phyloP scores from a whole-genome alignment of 2,329 filamentous ascomycete genomes.

The Pseudogymnoascus sp. region DNA sequence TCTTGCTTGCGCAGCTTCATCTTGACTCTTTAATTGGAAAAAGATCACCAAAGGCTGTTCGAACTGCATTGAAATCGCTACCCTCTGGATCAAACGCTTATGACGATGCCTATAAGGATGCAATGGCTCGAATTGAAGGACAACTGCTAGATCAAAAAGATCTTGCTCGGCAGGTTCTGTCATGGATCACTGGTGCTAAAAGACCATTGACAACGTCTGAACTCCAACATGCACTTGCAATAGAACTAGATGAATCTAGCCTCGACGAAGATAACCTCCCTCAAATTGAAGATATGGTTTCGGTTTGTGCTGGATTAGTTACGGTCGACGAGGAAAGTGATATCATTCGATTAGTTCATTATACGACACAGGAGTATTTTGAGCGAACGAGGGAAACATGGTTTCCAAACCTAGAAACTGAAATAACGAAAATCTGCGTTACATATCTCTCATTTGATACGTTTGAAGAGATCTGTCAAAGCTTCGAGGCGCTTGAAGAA shows the following conservation, averaged over 20 bases:
- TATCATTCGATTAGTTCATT: conserved; percentile 21
- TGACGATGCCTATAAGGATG: conserved; percentile 20
- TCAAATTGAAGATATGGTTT: conserved; percentile 13
- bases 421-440: conserved; percentile 18
- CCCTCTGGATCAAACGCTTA: conserved; percentile 20
- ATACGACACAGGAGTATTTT: conserved; percentile 36
- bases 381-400: conserved; percentile 18
- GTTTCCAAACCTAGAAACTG: conserved; percentile 15
- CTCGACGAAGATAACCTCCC: conserved; percentile 22
- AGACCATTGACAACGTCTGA: conserved; percentile 24
- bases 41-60: conserved; percentile 24
- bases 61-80: conserved; percentile 24
- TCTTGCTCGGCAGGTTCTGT: conserved; percentile 28
- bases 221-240: conserved; percentile 29
- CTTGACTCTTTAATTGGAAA: conserved; percentile 27
- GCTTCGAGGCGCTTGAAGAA: conserved; percentile 11
- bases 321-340: conserved; percentile 20
- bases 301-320: conserved; percentile 20
- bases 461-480: no score
- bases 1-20: conserved; percentile 29
- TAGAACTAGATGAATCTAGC: conserved; percentile 17
- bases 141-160: conserved; percentile 22
- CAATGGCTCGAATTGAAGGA: conserved; percentile 28
- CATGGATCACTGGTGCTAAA: conserved; percentile 16
- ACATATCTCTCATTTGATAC: conserved; percentile 26